A percentile compares a stretch with the other conserved stretches of the same genome.
Conservation (phyloP, 2,329 filamentous ascomycete species). For the Neonectria faginata region DNA sequence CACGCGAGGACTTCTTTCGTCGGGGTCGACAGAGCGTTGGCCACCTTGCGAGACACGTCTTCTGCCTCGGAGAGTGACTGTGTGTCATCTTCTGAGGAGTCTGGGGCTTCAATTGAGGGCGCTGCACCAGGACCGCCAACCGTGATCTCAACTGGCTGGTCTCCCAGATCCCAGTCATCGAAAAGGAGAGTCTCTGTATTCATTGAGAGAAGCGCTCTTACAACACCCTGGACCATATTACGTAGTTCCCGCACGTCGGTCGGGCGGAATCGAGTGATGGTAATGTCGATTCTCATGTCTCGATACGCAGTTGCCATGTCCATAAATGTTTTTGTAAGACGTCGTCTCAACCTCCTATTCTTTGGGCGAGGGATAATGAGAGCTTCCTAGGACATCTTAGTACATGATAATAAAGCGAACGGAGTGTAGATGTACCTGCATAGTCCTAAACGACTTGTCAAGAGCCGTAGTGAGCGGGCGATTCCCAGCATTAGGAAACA, state of each 20-base stretch:
- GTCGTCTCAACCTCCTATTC: slow-evolving; percentile 52
- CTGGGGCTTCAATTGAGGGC: slow-evolving; percentile 2
- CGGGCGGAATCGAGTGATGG: slow-evolving; percentile 64
- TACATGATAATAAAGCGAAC: background rate
- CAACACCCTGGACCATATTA: slow-evolving; percentile 66
- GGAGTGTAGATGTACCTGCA: slow-evolving; percentile 54
- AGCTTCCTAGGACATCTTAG: slow-evolving; percentile 44
- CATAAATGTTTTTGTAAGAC: slow-evolving; percentile 64
- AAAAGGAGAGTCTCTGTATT: slow-evolving; percentile 62
- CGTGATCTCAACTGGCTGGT: slow-evolving; percentile 30
- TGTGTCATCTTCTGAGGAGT: slow-evolving; percentile 19
- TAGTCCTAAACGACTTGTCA: slow-evolving; percentile 59
- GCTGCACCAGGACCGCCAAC: slow-evolving; percentile 24
- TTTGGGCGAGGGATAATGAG: slow-evolving; percentile 48
- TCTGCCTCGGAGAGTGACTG: slow-evolving; percentile 23
- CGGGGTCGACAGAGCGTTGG: slow-evolving; percentile 55
- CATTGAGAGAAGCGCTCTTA: slow-evolving; percentile 65
- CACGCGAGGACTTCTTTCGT: slow-evolving; percentile 59
- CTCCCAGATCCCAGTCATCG: slow-evolving; percentile 42
- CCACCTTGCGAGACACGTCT: slow-evolving; percentile 41
- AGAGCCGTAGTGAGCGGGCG: slow-evolving; percentile 62
- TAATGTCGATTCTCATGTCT: slow-evolving; percentile 68
- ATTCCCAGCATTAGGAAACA: slow-evolving; percentile 68
- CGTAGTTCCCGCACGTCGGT: slow-evolving; percentile 62
- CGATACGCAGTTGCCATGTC: slow-evolving; percentile 67